Conservation (phyloP, 192 early-diverging fungal species). For the Backusella westeae region DNA sequence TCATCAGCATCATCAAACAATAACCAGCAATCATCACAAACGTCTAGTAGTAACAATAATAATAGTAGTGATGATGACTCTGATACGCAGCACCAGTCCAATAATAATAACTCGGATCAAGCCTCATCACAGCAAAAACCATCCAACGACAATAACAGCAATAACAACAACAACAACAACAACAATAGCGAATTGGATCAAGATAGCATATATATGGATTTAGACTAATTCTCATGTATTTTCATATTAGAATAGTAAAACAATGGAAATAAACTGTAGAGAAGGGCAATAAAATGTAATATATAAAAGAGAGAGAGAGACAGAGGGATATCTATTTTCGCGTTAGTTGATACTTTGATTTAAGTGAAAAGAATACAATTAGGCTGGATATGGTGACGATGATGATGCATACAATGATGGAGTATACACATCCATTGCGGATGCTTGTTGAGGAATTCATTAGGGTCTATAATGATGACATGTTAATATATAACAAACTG, state of each 20-base stretch:
- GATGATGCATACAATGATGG: conserved; percentile 32
- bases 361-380: background rate
- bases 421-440: conserved; percentile 40
- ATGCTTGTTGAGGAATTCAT: conserved; percentile 41
- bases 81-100: background rate
- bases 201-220: background rate
- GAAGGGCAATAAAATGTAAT: background rate
- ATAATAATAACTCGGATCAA: background rate
- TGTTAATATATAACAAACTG: background rate
- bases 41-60: background rate
- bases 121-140: background rate
- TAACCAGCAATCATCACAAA: background rate
- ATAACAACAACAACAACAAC: background rate
- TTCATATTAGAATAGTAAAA: background rate
- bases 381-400: conserved; percentile 24
- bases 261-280: background rate
- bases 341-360: background rate
- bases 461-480: conserved; percentile 37
- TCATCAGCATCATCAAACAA: background rate
- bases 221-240: background rate
- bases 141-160: background rate
- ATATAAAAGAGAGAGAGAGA: no score
- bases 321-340: background rate
- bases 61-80: background rate
- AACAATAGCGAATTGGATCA: background rate